Base-by-base conservation (phyloP, 2,329 filamentous ascomycete genomes). In the Aureobasidium melanogenum region DNA sequence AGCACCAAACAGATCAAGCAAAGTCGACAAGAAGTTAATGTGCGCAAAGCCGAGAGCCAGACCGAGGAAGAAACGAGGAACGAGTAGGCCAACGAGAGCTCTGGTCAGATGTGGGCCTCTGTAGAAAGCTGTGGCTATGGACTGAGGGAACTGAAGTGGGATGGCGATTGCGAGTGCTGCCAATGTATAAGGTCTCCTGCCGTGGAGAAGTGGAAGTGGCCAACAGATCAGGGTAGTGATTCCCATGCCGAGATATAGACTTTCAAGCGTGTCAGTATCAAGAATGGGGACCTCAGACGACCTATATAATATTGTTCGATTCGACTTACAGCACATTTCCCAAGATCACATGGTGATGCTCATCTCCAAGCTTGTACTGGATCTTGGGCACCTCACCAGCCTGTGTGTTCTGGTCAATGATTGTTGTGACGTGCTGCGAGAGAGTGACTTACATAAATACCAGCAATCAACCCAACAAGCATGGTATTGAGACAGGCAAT, bases 351-450 rank as follows among this genome's bases (percentile, higher is more conserved):
- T 83, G 79, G 67, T 90, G 87, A 47, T 83, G 75, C 63, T 85
- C 79, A 67, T 91, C 88, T 26, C 84, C 84, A 64, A 92, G 83
- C 67, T 85, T 86, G 70, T 91, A 91, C 69, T 91, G 88, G 28
- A 92, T 89, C 3, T 85, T 83, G n/a, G 88, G 88, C 0, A 91
- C 88, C 66, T 91, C 81, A 3, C 88, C 89, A 60, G 87, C 86
- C 76, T 77, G 36, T 19, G 4, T 6, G 12, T 10, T 6, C 38
- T 7, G 36, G 38, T 36, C 28, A 24, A 8, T n/a, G 3, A 0
- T 22, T 24, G 26, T 12, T 12, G 1, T n/a, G 15, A 54, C 2
- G 30, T 5, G 6, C 34, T 10, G 1, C 6, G 2, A 14, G 9
- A 12, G 26, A 22, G n/a, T 2, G 62, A 67, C 75, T 68, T 63